These are phyloP conservation scores for Plasmodiophora brassicae DNA, from an alignment of 208 protist genomes.

Conservation along the genomic window DNA sequence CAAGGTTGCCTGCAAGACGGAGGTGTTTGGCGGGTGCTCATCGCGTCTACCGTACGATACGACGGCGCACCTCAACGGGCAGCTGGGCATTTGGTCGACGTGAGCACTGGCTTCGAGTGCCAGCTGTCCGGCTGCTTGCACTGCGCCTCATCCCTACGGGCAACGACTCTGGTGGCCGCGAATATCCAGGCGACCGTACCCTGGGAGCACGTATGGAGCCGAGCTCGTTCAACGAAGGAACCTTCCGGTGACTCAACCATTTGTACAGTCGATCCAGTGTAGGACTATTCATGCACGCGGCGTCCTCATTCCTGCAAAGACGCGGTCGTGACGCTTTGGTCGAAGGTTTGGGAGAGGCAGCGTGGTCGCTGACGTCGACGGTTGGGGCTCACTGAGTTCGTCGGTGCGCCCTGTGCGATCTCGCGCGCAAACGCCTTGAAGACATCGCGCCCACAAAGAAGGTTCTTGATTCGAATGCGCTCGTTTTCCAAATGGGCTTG, in stretches of 20 bases:
- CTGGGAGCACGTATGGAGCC: not conserved
- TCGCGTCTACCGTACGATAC: not conserved
- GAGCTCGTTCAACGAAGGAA: not conserved
- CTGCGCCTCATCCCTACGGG: not conserved
- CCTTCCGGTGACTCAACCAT: not conserved
- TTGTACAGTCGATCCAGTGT: not conserved
- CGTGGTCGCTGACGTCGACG: not conserved
- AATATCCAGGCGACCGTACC: not conserved
- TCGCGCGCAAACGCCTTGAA: slow-evolving; percentile 43
- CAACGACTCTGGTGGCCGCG: not conserved
- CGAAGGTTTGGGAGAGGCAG: not conserved
- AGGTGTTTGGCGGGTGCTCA: not conserved
- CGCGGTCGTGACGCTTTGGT: not conserved
- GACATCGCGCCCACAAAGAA: slow-evolving; percentile 48
- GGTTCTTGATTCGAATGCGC: slow-evolving; percentile 49
- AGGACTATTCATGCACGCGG: not conserved
- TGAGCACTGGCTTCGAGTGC: not conserved
- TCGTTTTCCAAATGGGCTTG: slow-evolving; percentile 51
- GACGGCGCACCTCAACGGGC: not conserved
- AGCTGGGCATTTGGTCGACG: not conserved
- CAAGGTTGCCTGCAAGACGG: not conserved
- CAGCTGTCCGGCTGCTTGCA: not conserved
- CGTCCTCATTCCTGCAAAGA: no score
- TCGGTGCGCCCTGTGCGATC: not conserved
- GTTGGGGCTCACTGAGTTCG: not conserved